A percentile compares a stretch with the other conserved stretches of the same genome.
These are phyloP conservation scores for Paecilomyces sp. DNA, from an alignment of 2,329 filamentous ascomycete genomes.

Conservation along the genomic window DNA sequence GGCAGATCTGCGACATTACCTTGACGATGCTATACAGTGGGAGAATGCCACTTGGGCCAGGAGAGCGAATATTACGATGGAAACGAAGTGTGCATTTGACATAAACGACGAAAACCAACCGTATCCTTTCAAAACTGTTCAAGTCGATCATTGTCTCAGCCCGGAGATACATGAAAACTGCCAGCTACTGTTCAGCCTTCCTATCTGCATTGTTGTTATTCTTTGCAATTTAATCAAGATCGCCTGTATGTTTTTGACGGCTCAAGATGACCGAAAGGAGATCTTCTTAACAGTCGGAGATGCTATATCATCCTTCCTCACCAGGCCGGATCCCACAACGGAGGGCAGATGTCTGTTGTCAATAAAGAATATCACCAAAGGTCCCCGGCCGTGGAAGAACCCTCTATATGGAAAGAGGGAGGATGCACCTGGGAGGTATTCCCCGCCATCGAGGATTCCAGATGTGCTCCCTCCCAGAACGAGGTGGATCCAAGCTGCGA, in stretches of 20 bases:
- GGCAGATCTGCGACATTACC: neutral
- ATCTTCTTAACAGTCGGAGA: conserved; percentile 26
- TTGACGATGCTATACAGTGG: neutral
- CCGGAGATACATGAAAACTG: conserved; percentile 14
- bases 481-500: conserved; percentile 5
- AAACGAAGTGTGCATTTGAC: too few relatives aligned
- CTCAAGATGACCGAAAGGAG: conserved; percentile 5
- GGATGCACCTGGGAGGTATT: neutral
- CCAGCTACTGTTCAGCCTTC: conserved; percentile 10
- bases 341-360: conserved; percentile 10
- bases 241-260: conserved; percentile 12
- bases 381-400: neutral
- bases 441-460: neutral
- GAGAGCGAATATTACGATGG: neutral
- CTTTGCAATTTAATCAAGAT: conserved; percentile 17
- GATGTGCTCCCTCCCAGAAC: neutral
- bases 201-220: conserved; percentile 15
- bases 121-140: too few relatives aligned
- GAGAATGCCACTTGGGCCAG: neutral
- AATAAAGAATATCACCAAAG: neutral
- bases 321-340: conserved; percentile 17
- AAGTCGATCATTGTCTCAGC: conserved; percentile 14
- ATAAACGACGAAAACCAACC: too few relatives aligned
- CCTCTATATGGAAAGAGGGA: neutral
- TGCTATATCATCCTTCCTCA: conserved; percentile 24